These are phyloP conservation scores for Climacium dendroides DNA, from an alignment of 225 moss, liverwort and hornwort species.

Conservation along the genomic window DNA sequence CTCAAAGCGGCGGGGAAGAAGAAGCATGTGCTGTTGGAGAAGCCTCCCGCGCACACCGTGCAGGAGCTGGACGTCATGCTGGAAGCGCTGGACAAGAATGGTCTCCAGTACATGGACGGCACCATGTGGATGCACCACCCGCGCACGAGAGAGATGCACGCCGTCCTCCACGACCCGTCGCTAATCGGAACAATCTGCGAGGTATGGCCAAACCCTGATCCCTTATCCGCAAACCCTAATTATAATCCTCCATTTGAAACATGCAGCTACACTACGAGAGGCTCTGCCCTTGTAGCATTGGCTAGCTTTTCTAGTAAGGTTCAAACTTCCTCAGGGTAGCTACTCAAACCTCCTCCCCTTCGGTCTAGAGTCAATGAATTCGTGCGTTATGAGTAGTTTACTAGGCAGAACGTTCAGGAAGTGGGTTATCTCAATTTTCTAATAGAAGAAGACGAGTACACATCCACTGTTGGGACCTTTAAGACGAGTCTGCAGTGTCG, in stretches of 20 bases:
- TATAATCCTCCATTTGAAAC: neutral
- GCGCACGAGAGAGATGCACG: slow-evolving; percentile 19
- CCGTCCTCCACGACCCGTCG: neutral
- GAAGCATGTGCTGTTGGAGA: slow-evolving; percentile 50
- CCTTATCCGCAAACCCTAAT: neutral
- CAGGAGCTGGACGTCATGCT: slow-evolving; percentile 36
- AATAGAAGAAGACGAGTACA: too few species aligned
- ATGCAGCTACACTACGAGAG: neutral
- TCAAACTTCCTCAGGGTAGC: neutral
- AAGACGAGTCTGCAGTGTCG: neutral
- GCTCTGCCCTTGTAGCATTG: neutral
- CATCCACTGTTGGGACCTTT: neutral
- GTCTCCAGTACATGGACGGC: slow-evolving; percentile 46
- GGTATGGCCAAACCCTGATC: neutral
- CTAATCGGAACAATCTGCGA: slow-evolving; percentile 19
- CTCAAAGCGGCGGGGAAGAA: slow-evolving; percentile 41
- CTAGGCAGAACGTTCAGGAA: neutral
- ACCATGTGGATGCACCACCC: slow-evolving; percentile 62
- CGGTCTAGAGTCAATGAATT: neutral
- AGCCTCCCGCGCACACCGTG: slow-evolving; percentile 30
- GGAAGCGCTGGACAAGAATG: neutral
- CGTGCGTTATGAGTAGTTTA: neutral
- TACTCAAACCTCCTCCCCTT: neutral
- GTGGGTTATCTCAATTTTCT: neutral
- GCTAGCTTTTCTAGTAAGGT: neutral